phyloP scores from a whole-genome alignment of 1,139 yeast species.

The Hansenula sp. region DNA sequence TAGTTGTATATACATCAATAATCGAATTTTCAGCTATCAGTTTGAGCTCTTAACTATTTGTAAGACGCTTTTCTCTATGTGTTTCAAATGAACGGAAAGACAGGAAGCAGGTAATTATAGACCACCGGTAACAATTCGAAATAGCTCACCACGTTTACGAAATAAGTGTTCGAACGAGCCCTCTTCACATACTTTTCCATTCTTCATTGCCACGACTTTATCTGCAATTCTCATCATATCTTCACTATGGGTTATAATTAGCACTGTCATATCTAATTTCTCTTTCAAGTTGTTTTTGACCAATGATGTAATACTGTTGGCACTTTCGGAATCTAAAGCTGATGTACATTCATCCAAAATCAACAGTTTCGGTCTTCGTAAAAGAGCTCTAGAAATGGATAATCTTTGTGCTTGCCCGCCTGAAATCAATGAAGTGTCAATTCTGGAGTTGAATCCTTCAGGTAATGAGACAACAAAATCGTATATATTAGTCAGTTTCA shows the following conservation, averaged over 20 bases:
- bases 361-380: constrained; percentile 58
- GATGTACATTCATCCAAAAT: constrained; percentile 81
- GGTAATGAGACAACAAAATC: constrained; percentile 52
- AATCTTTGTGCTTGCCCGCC: constrained; percentile 83
- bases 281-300: constrained; percentile 34
- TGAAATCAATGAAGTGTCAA: constrained; percentile 60
- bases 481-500: constrained; percentile 45
- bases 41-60: too few species aligned
- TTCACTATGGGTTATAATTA: constrained; percentile 58
- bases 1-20: too few species aligned
- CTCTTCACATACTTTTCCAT: constrained; percentile 40
- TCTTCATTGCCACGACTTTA: constrained; percentile 36
- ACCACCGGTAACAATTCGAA: constrained; percentile 23
- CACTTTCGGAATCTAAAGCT: constrained; percentile 61
- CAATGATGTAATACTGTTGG: constrained; percentile 37
- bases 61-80: too few species aligned
- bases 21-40: too few species aligned
- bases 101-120: too few species aligned
- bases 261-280: constrained; percentile 33
- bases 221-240: constrained; percentile 52
- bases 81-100: too few species aligned
- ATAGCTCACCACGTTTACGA: constrained; percentile 19
- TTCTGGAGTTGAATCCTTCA: constrained; percentile 49
- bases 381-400: constrained; percentile 69
- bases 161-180: constrained; percentile 30